Base-by-base conservation (phyloP, 2,329 filamentous ascomycete species). In the Aureobasidium sp. region DNA sequence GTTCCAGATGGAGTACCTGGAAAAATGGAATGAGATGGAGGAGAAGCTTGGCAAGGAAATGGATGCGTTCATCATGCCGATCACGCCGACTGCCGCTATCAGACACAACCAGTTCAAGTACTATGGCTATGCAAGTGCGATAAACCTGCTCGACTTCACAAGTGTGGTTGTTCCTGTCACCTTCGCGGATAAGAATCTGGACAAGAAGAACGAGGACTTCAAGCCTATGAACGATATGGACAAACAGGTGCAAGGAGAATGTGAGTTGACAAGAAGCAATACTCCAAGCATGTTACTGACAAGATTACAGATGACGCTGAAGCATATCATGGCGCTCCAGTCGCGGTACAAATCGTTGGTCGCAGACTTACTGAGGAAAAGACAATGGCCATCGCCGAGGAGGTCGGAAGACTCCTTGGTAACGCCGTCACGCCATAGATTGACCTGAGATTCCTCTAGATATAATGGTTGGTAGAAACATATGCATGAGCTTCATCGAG, bases 291-390 rank as follows among this genome's bases (percentile, higher is more conserved):
- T 5, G 6, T 8, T 29, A 50, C 56, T 61, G 36, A 59, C 44
- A 29, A 15, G 5, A 29, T 26, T 3, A 10, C 9, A 76, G 74
- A 77, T 64, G 74, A 77, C 61, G 71, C 74, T 0, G 69, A 73
- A 32, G 71, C 75, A 1, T 77, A 74, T 39, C 67, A 75, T 37
- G 74, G 73, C 1, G 72, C 74, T 2, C 74, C 74, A 65, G 71
- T 75, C 0, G 71, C 71, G 47, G 15, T 76, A 57, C 74, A 76
- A 52, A 55, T 76, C 37, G 71, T 76, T 1, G 74, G 73, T 1
- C 65, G 73, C 24, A 69, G 71, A 34, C 43, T 75, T 27, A 70
- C 75, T 27, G 74, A 76, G 62, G 74, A 76, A 67, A 74, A 74
- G 65, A 73, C 74, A 48, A 56, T 76, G 47, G 73, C 70, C 10